A percentile compares a stretch with the other conserved stretches of the same genome.
These are phyloP conservation scores for Microdochium trichocladiopsis DNA, from an alignment of 2,329 filamentous ascomycete species.

Conservation along the genomic window DNA sequence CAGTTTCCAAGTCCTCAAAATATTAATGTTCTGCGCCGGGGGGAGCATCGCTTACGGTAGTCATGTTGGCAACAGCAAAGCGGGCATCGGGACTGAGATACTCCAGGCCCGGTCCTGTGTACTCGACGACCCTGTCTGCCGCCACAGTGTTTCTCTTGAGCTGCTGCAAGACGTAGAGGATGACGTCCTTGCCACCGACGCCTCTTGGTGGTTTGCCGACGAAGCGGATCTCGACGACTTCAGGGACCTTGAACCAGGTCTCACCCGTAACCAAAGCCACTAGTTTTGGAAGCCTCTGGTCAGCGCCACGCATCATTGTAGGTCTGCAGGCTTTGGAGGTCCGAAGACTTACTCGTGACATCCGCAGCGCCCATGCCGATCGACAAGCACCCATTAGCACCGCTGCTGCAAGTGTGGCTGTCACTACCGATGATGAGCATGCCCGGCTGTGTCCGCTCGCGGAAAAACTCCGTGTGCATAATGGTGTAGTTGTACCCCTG, in stretches of 20 bases:
- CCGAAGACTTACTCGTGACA: constrained; percentile 19
- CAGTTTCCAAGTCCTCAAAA: not conserved
- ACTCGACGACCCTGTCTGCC: constrained; percentile 35
- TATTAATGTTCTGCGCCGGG: not conserved
- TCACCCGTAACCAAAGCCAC: constrained; percentile 35
- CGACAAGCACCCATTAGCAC: constrained; percentile 29
- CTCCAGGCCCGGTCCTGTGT: constrained; percentile 29
- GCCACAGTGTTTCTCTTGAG: constrained; percentile 38
- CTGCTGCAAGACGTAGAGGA: constrained; percentile 32
- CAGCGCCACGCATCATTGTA: too few relatives aligned
- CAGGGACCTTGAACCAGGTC: constrained; percentile 38
- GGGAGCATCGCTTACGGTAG: constrained; percentile 24
- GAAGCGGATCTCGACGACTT: constrained; percentile 30
- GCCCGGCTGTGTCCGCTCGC: constrained; percentile 35
- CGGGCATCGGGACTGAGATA: constrained; percentile 32
- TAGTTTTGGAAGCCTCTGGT: too few relatives aligned
- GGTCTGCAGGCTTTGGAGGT: too few relatives aligned
- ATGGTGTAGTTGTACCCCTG: constrained; percentile 25
- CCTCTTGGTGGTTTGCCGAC: constrained; percentile 25
- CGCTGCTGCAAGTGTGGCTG: constrained; percentile 37
- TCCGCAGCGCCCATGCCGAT: constrained; percentile 39
- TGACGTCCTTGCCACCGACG: constrained; percentile 36
- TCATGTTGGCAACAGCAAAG: constrained; percentile 41
- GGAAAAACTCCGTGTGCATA: constrained; percentile 38
- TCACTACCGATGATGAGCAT: constrained; percentile 34